Base-by-base conservation (phyloP, 148 eudicot genomes). In the Dysphania ambrosioides region DNA sequence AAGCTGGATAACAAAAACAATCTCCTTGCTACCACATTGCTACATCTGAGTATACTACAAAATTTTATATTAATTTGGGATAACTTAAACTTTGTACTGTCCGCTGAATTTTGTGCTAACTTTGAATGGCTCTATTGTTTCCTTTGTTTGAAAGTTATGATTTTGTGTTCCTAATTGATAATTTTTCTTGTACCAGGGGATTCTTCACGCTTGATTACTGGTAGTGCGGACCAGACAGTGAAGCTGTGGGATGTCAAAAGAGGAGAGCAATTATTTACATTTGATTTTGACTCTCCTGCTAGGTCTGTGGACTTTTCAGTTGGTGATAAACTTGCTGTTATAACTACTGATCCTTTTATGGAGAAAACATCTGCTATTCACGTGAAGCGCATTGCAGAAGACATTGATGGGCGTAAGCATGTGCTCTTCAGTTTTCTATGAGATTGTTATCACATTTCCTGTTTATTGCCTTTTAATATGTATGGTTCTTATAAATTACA, bases 171-270 rank as follows among this genome's bases (percentile, higher is more conserved):
- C 9, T 53, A 35, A 35, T 44, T 42, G 40, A 1, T n/a, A 4
- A 8, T 11, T 24, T n/a, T 27, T 75, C 51, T 64, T 31, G 57
- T 49, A 44, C 15, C 73, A 94, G 98, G 96, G 93, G 92, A 92
- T 79, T 94, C 98, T 1, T 65, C 72, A 19, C 86, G 85, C 38
- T 90, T 94, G 30, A 77, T 94, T 58, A 94, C 98, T 21, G 98
- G 88, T n/a, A 94, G 98, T 80, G 98, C 98, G 7, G 98, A 94
- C 81, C 93, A 90, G 88, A 78, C 96, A 2, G 97, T 85, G 29
- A 94, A 92, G 86, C 75, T 94, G 27, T 94, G 98, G 98, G 83
- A 85, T 82, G 93, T 94, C 36, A 82, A 82, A 80, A 80, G 79
- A 0, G 98, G 98, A 61, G 67, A 85, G 51, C 84, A 75, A 55